Evolutionary conservation across 1,284 basidiomycete genomes (phyloP), one percentile per base, ranked within the genome.

Genomic region (Microbotryum lychnidis-dioicae): DNA sequence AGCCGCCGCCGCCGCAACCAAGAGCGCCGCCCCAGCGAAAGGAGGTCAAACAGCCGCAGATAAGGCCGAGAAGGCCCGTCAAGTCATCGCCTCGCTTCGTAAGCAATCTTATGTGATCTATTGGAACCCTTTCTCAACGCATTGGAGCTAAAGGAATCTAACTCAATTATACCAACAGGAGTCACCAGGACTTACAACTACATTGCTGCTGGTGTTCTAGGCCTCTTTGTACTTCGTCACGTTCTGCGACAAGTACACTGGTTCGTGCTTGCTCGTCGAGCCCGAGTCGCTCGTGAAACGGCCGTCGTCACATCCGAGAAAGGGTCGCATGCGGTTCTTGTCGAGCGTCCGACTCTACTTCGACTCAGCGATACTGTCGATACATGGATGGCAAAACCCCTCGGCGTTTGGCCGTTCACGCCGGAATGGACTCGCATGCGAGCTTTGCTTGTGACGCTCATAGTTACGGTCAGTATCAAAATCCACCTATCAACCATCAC

Each of bases 181-280:
- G 57, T 57, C 52, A 50, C 57, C 2, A 59, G 61, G 9, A 50
- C 58, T 48, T 67, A 67, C 51, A 37, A 33, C 47, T 60, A 37
- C 45, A 45, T 65, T 48, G 37, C 52, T 16, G 54, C 48, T 25
- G 60, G 56, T 20, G 31, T 67, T 25, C 1, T 67, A 23, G 55
- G 56, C 21, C 18, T 60, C 23, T 37, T 67, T 50, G 6, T 64
- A 50, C 42, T 67, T n/a, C 63, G 65, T 18, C 60, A 67, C 56
- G 2, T 67, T 37, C 4, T 53, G 18, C 60, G 60, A 48, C 5
- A 18, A 33, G 10, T 31, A 3, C 50, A 50, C 6, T 50, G 45
- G 5, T 50, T 50, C 50, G 31, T 31, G 31, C 21, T 60, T 48
- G 12, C 49, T 2, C 51, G 60, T 10, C 60, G 60, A 2, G 55